Percentiles rank a stretch among this genome's conserved stretches.
Conservation (phyloP, 441 rosid species). For the Lepidium campestre region DNA sequence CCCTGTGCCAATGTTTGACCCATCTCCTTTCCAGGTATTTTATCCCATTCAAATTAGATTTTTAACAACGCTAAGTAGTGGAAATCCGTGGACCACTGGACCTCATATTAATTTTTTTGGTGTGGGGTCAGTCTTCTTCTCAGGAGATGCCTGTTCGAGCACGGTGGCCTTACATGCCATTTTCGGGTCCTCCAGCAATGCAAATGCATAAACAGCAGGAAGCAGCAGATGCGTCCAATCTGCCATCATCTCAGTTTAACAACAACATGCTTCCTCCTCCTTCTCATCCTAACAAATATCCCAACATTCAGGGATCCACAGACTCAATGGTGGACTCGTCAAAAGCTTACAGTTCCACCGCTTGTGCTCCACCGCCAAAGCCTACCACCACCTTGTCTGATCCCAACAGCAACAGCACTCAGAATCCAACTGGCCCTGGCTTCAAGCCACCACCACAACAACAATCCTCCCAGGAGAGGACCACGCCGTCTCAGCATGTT, state of each 20-base stretch:
- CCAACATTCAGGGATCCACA: constrained; percentile 40
- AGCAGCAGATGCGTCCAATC: constrained; percentile 28
- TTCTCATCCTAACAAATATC: constrained; percentile 37
- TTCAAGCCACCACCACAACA: constrained; percentile 30
- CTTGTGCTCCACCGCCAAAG: constrained; percentile 17
- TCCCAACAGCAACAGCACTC: constrained; percentile 28
- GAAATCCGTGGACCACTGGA: background rate
- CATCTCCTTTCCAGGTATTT: constrained; percentile 88
- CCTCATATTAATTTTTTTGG: background rate
- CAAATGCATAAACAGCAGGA: constrained; percentile 66
- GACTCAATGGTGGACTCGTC: constrained; percentile 48
- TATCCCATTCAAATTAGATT: background rate
- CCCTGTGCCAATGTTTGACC: constrained; percentile 88
- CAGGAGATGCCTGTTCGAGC: constrained; percentile 72
- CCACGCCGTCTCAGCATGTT: constrained; percentile 40
- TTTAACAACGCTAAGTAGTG: background rate
- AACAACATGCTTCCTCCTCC: constrained; percentile 45
- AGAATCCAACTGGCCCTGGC: constrained; percentile 27
- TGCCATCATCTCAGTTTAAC: constrained; percentile 46
- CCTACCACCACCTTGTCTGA: constrained; percentile 33
- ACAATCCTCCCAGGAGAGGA: constrained; percentile 50
- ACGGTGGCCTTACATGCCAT: constrained; percentile 77
- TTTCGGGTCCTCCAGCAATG: constrained; percentile 48
- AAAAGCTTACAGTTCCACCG: constrained; percentile 30
- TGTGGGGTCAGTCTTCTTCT: constrained; percentile 54